These are phyloP conservation scores for Annona cherimola DNA, from an alignment of 164 flowering plant species.

Conservation along the genomic window DNA sequence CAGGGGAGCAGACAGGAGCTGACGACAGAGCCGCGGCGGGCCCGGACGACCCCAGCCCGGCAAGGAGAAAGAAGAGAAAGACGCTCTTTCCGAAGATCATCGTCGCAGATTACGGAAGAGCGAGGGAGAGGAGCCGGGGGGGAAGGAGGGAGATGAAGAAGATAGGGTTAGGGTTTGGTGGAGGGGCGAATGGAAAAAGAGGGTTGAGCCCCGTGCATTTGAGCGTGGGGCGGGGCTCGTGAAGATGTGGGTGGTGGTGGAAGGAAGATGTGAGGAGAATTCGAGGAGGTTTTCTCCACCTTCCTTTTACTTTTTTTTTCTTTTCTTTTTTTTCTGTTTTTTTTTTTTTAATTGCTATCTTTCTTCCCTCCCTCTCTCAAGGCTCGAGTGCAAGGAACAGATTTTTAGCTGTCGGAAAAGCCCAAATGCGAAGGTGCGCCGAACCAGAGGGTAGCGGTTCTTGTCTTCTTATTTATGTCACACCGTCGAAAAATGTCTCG, in stretches of 20 bases:
- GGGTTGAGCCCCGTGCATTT: constrained; percentile 1
- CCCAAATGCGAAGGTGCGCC: not conserved
- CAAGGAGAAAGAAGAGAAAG: not conserved
- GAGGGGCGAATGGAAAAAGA: not conserved
- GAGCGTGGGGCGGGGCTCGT: not conserved
- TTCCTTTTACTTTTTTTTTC: not conserved
- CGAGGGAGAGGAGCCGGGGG: too few species aligned
- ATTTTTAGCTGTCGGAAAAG: not conserved
- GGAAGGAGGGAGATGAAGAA: not conserved
- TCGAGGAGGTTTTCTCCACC: not conserved
- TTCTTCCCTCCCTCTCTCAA: not conserved
- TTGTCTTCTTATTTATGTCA: too few species aligned
- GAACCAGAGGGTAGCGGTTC: too few species aligned
- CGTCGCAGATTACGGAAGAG: not conserved
- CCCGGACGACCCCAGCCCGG: not conserved
- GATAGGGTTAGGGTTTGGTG: not conserved
- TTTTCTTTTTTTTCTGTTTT: not conserved
- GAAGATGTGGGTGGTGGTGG: not conserved
- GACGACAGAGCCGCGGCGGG: not conserved
- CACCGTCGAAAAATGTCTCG: not conserved
- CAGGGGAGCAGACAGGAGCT: not conserved
- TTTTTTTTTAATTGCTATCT: not conserved
- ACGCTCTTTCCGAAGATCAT: not conserved
- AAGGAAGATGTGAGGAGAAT: not conserved
- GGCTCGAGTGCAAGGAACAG: too few species aligned